Base-by-base conservation (phyloP, 345 rosid species). In the Moricandia arvensis region DNA sequence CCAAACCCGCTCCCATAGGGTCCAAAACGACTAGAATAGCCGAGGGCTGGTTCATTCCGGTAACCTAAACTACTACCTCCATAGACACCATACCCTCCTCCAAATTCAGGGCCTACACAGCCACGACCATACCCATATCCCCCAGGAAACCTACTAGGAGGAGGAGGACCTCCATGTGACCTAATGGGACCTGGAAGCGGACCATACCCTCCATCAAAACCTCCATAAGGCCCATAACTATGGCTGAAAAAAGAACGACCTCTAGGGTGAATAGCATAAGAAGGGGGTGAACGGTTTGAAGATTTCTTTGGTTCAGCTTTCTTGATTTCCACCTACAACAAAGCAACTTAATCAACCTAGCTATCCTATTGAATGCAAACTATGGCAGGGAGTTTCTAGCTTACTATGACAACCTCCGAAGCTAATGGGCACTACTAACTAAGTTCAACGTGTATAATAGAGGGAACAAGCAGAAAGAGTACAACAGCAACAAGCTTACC, bases 241-340 rank as follows among this genome's bases (percentile, higher is more conserved):
- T 88, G 89, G 59, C 80, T 84, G 80, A 72, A 86, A 64, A 88
- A 84, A 69, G 89, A 81, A 81, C 87, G 90, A 59, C 81, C 74
- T 89, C 91, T 88, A 88, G 88, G 83, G 69, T 90, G 79, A 84
- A 88, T 86, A 89, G 92, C 90, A 67, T 85, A 90, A 80, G 93
- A 80, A 85, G 87, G 86, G 78, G 92, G 89, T 81, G 96, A 91
- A 77, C 93, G 97, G 91, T 89, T 90, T 61, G 91, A 89, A 78
- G 88, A 70, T 92, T 95, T 92, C 97, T 90, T 90, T 88, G 99
- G 99, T 92, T 95, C 99, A 55, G 99, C 99, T 88, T 95, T 95
- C 93, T 92, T 92, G 96, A 95, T 88, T 88, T 95, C 97, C 92
- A 92, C 98, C 98, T 93, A 93, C 96, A 93, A 91, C 85, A 90